Conservation (phyloP, 2,329 filamentous ascomycete genomes). For the Claviceps citrina region DNA sequence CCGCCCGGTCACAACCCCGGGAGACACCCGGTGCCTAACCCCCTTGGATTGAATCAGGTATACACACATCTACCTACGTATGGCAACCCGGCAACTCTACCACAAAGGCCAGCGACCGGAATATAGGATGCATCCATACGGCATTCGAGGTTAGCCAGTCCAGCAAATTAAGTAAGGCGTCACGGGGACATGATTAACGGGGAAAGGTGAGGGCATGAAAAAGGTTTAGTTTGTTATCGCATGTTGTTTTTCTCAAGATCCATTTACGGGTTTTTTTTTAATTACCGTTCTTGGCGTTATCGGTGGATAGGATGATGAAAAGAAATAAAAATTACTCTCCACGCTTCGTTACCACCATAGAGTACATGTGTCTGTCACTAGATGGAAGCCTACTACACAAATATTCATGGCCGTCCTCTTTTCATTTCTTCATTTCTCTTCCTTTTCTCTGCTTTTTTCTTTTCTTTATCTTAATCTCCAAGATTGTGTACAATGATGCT, state of each 20-base stretch:
- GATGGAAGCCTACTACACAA: slow-evolving; percentile 1
- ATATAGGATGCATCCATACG: slow-evolving; percentile 23
- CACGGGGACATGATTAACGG: slow-evolving; percentile 17
- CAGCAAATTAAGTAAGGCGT: slow-evolving; percentile 16
- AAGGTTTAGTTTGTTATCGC: slow-evolving; percentile 14
- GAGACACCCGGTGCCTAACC: slow-evolving; percentile 28
- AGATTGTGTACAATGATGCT: slow-evolving; percentile 9
- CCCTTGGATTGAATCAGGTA: slow-evolving; percentile 28
- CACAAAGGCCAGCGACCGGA: slow-evolving; percentile 41
- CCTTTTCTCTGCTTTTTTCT: slow-evolving; percentile 2
- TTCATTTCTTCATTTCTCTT: not conserved
- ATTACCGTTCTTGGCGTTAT: slow-evolving; percentile 20
- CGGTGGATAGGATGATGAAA: slow-evolving; percentile 18
- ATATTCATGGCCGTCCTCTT: slow-evolving; percentile 12
- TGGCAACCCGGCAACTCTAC: slow-evolving; percentile 43
- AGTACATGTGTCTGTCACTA: slow-evolving; percentile 2
- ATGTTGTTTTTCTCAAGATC: slow-evolving; percentile 1
- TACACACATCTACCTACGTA: slow-evolving; percentile 40
- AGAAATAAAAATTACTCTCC: not conserved
- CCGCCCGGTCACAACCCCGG: slow-evolving; percentile 27
- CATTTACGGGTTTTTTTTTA: not conserved
- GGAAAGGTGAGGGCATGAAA: not conserved
- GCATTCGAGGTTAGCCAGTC: slow-evolving; percentile 13
- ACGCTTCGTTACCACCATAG: not conserved
- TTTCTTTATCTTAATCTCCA: slow-evolving; percentile 8